Base-by-base conservation (phyloP, 176 grass and related monocot genomes). In the Oryza glumipatula region DNA sequence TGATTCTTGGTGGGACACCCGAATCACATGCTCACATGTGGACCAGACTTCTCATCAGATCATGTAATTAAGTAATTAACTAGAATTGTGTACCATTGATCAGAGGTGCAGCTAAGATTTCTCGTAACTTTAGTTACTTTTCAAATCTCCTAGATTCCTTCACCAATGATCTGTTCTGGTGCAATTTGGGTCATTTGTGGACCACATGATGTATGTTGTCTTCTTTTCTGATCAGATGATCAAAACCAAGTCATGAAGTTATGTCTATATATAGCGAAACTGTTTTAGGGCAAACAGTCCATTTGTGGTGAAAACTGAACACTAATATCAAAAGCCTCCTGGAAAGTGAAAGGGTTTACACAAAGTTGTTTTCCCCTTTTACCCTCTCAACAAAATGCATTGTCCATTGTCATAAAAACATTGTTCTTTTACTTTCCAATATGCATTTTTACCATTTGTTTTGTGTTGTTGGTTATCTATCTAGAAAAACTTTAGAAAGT, bases 41-140 rank as follows among this genome's bases (percentile, higher is more conserved):
- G 79, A 89, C n/a, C 80, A 66, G 65, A 88, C 69, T 80, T 89
- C 66, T 28, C 83, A 56, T 83, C 44, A 71, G 75, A 75, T 84
- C 58, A 21, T 9, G 33, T 39, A 67, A 82, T 64, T 33, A 63
- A 63, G 28, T 33, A 41, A 38, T 84, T 44, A 58, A 68, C 24
- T 78, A 52, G 5, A 32, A 52, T 41, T 72, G 39, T 72, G 39
- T 44, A 12, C 58, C 9, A 63, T 86, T 48, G 2, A 23, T 81
- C 47, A 46, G 26, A 75, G 35, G 46, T 72, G 17, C 58, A 67
- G n/a, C 65, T 17, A 81, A 70, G 16, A 81, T 77, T 65, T 65
- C 9, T 9, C 35, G 36, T 21, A 47, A 39, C 38, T 49, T 19
- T 39, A 12, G 9, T 13, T 58, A 58, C 19, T 23, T 83, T 80